Percentiles rank a stretch among this genome's conserved stretches.
phyloP scores from a whole-genome alignment of 805 yeast genomes.

The Yamadazyma ubonensis region DNA sequence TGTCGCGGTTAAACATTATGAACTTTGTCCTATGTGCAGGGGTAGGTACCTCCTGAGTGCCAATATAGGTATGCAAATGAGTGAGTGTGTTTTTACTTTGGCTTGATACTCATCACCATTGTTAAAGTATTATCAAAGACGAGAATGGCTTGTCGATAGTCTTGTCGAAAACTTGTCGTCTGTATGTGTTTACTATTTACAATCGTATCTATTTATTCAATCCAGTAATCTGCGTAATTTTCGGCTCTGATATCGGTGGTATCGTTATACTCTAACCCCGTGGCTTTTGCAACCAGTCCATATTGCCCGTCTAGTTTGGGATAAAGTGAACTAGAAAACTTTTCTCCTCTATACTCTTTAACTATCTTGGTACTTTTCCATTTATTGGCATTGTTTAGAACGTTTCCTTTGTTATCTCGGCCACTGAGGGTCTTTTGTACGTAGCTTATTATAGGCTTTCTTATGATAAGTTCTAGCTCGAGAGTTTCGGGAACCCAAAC shows the following conservation, averaged over 20 bases:
- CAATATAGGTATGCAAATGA: background rate
- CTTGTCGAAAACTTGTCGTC: too few relatives aligned
- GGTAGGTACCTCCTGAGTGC: background rate
- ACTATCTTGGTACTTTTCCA: slow-evolving; percentile 21
- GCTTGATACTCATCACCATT: too few relatives aligned
- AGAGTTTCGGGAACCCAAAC: slow-evolving; percentile 54
- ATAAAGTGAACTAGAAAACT: slow-evolving; percentile 19
- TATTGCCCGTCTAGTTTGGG: slow-evolving; percentile 11
- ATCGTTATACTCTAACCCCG: slow-evolving; percentile 7
- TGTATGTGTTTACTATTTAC: background rate
- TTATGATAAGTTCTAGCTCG: slow-evolving; percentile 45
- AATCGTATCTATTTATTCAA: slow-evolving; percentile 4
- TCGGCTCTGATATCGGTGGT: slow-evolving; percentile 2
- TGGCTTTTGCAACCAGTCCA: slow-evolving; percentile 4
- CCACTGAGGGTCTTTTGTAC: slow-evolving; percentile 38
- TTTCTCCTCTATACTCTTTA: slow-evolving; percentile 17
- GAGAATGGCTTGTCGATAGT: too few relatives aligned
- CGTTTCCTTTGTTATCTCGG: slow-evolving; percentile 24
- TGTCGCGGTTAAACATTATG: background rate
- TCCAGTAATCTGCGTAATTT: slow-evolving; percentile 8
- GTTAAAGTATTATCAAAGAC: too few relatives aligned
- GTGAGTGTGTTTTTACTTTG: too few relatives aligned
- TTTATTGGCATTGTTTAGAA: slow-evolving; percentile 19
- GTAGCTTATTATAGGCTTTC: slow-evolving; percentile 51
- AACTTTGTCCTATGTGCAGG: background rate